Evolutionary conservation across 441 rosid species (phyloP), one percentile per base, ranked within the genome.

Genomic region (Raphanus hybrid): DNA sequence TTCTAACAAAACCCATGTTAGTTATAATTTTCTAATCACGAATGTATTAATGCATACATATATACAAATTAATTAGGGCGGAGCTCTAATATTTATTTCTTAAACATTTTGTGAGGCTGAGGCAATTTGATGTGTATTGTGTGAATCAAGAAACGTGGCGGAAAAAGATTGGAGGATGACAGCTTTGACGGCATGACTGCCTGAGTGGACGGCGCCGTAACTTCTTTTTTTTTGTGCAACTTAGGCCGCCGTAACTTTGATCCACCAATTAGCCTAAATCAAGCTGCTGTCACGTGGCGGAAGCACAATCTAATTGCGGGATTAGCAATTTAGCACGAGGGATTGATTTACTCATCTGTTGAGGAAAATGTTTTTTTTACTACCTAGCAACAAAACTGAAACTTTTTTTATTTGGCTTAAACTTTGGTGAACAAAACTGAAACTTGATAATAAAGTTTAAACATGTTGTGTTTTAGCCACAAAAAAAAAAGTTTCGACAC

Each of bases 121-220:
- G 74, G 35, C 45, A 72, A 35, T 12, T 73, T 12, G 64, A 70
- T 64, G 70, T 60, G 48, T 58, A 45, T 14, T 2, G 66, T 50
- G 78, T 59, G 71, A 75, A 16, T 16, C 3, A 6, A 15, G 23
- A 70, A 52, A 75, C 80, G 77, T 71, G 83, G 62, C 57, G 5
- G 12, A 54, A 67, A 0, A 0, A 4, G 54, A 75, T 50, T 69
- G 82, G 80, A 39, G 0, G 26, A 61, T 71, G 76, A 75, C 77
- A 80, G 80, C 77, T 67, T 66, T 75, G 83, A 80, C 80, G 83
- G 83, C 77, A 71, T 79, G 67, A 70, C 23, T 16, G 75, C 73
- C 83, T 71, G 77, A 67, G 54, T 75, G 74, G 83, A 71, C 77
- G 83, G 77, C 83, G 80, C 80, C 80, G 83, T 80, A 71, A 75